Evolutionary conservation across 768 basidiomycete genomes (phyloP), one percentile per base, ranked within the genome.

Genomic region (Boletus patriciae): DNA sequence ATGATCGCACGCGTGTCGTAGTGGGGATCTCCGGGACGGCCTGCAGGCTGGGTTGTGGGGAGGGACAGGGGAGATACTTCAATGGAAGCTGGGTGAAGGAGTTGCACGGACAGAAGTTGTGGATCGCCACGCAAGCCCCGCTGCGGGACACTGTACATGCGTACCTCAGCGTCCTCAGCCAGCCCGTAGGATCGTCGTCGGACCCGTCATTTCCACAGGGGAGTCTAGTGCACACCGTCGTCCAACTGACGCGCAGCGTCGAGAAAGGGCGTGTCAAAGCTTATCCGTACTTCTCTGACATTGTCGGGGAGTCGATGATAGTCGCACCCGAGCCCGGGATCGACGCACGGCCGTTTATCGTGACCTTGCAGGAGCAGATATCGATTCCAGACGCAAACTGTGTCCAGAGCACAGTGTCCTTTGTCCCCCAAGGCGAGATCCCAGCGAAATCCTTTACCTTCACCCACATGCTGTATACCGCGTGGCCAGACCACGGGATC

Each of bases 61-160:
- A 67, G 37, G 70, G 60, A 29, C 46, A 66, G 0, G 80, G 80
- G 13, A 73, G 81, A 46, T 95, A 94, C 69, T 68, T 95, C 36
- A 94, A 95, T 64, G 93, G 88, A 15, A 91, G 82, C 65, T 94
- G 92, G 88, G 85, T 94, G n/a, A 76, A 80, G 44, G 93, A 94
- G 66, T 73, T 78, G 27, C 80, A 76, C 48, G 89, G 92, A 8
- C 79, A 79, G 33, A 88, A 85, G 64, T 86, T 83, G 83, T 92
- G 91, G 88, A 88, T 94, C 55, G 90, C 91, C 3, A 81, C 90
- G 0, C 92, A 94, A 67, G 93, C 92, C 0, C 91, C 93, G 1
- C 73, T 92, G 34, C 82, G 79, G 6, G 67, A 75, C 46, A 90
- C 92, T 0, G 77, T 81, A 0, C 88, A 94, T 65, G 75, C 89